Evolutionary conservation across 1,139 yeast genomes (phyloP).

Genomic region (Suhomyces anneliseae): DNA sequence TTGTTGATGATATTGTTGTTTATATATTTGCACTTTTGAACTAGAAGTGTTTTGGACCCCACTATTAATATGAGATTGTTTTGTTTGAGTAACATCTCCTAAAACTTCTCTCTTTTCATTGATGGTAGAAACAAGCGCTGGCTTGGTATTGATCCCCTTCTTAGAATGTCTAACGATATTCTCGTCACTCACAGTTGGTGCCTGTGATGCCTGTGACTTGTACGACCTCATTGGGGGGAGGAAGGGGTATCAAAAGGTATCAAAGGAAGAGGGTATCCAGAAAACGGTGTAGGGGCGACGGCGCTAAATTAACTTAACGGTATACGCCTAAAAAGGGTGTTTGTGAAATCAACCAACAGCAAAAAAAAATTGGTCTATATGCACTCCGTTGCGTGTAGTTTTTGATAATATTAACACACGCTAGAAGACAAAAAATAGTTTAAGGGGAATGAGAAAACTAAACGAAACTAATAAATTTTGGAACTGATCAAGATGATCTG

Average conservation of each 20-base stretch:
- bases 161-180: conserved; percentile 7
- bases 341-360: conserved; percentile 1
- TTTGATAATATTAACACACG: conserved; percentile 8
- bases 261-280: background rate
- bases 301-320: background rate
- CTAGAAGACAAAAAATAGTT: background rate
- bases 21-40: conserved; percentile 23
- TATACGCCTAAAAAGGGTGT: background rate
- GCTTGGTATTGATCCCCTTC: conserved; percentile 3
- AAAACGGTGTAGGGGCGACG: background rate
- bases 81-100: conserved; percentile 28
- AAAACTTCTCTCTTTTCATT: conserved; percentile 28
- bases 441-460: background rate
- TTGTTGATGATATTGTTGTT: conserved; percentile 20
- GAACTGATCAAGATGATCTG: no score
- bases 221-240: conserved; percentile 7
- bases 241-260: conserved; percentile 1
- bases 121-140: background rate
- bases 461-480: background rate
- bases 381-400: conserved; percentile 12
- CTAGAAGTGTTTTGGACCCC: conserved; percentile 6
- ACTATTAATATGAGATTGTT: background rate
- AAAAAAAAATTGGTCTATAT: conserved; percentile 5
- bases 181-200: conserved; percentile 8
- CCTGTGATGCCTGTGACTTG: conserved; percentile 7